These are phyloP conservation scores for Sedum album DNA, from an alignment of 164 flowering plant species.

Conservation along the genomic window DNA sequence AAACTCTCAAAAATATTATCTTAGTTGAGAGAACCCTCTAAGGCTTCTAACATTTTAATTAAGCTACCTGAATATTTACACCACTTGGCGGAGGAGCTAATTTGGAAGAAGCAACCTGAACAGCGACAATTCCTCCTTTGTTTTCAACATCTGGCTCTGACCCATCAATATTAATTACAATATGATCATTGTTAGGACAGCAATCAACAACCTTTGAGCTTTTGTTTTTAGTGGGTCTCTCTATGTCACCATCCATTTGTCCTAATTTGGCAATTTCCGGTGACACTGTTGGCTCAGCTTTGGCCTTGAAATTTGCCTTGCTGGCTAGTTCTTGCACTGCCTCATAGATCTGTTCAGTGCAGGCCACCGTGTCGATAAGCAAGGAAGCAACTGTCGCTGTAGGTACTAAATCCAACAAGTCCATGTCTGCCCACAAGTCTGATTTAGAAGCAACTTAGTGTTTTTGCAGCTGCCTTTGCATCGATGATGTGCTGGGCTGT, in stretches of 20 bases:
- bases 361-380: conserved; percentile 31
- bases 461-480: conserved; percentile 25
- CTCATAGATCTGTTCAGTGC: conserved; percentile 34
- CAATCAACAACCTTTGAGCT: conserved; percentile 5
- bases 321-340: conserved; percentile 39
- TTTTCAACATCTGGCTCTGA: conserved; percentile 6
- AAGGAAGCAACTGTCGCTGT: conserved; percentile 35
- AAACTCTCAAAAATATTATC: neutral
- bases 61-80: conserved; percentile 2
- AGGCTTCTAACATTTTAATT: neutral
- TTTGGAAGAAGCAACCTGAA: neutral
- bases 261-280: neutral
- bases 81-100: neutral
- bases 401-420: conserved; percentile 27
- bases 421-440: conserved; percentile 16
- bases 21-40: neutral
- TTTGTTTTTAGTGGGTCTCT: neutral
- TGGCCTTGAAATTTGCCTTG: conserved; percentile 25
- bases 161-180: conserved; percentile 5
- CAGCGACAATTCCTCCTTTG: neutral
- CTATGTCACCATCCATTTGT: conserved; percentile 6
- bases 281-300: conserved; percentile 5
- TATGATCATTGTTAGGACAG: neutral
- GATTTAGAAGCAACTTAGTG: conserved; percentile 29
- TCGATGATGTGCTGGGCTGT: conserved; percentile 15